Percentiles rank a stretch among this genome's conserved stretches.
These are phyloP conservation scores for Sordaria brevicollis DNA, from an alignment of 495 filamentous ascomycete genomes.

Conservation along the genomic window DNA sequence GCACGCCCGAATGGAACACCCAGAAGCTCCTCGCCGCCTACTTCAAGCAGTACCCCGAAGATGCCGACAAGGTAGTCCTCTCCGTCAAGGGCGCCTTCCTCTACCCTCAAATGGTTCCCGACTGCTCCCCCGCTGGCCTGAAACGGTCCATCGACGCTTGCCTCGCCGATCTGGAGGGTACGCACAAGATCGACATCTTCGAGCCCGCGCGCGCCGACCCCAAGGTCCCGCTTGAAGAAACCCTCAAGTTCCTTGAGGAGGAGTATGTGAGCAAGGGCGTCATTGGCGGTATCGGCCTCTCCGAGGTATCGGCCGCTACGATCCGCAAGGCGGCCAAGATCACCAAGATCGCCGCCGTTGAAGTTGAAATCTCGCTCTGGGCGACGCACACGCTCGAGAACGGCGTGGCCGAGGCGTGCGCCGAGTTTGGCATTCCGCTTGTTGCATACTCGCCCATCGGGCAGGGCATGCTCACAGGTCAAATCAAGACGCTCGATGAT, in stretches of 20 bases:
- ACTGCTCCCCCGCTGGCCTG: slow-evolving; percentile 51
- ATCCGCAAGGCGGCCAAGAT: slow-evolving; percentile 61
- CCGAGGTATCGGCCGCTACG: slow-evolving; percentile 60
- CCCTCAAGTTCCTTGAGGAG: slow-evolving; percentile 40
- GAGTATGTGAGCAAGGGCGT: slow-evolving; percentile 63
- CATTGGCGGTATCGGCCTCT: slow-evolving; percentile 62
- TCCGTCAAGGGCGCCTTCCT: slow-evolving; percentile 52
- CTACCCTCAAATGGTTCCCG: slow-evolving; percentile 18
- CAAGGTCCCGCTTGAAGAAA: slow-evolving; percentile 28
- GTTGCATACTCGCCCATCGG: slow-evolving; percentile 43
- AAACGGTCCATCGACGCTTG: slow-evolving; percentile 56
- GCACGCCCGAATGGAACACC: slow-evolving; percentile 53
- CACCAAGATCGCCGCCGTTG: slow-evolving; percentile 61
- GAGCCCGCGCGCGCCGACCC: slow-evolving; percentile 63
- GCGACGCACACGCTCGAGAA: slow-evolving; percentile 55
- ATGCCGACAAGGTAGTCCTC: slow-evolving; percentile 55
- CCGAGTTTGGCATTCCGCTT: slow-evolving; percentile 60
- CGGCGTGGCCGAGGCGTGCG: slow-evolving; percentile 55
- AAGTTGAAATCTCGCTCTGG: slow-evolving; percentile 70
- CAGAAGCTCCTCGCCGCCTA: slow-evolving; percentile 52
- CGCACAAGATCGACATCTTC: slow-evolving; percentile 74
- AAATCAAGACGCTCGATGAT: slow-evolving; percentile 52
- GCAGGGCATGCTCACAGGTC: slow-evolving; percentile 54
- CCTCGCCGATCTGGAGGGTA: slow-evolving; percentile 50
- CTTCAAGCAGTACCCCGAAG: slow-evolving; percentile 56